Evolutionary conservation across 495 filamentous ascomycete genomes (phyloP).

Genomic region (Jackrogersella multiformis): DNA sequence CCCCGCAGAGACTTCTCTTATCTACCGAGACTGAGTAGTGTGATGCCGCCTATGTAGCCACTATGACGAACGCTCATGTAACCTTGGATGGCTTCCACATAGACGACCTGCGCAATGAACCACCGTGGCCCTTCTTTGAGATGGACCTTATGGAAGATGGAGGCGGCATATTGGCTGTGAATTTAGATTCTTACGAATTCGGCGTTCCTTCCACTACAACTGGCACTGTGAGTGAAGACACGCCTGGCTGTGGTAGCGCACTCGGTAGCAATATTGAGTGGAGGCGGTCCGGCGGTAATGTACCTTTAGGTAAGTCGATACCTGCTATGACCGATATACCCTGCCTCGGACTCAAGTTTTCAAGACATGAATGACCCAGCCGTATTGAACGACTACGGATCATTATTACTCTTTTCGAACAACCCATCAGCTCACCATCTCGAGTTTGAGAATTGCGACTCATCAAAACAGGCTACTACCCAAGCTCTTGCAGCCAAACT

Average conservation of each 20-base stretch:
- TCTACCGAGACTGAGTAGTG: neutral
- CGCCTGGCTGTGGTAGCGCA: neutral
- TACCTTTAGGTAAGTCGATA: slow-evolving; percentile 33
- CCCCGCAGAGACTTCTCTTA: slow-evolving; percentile 3
- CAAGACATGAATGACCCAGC: slow-evolving; percentile 33
- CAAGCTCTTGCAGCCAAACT: slow-evolving; percentile 26
- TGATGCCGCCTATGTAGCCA: slow-evolving; percentile 10
- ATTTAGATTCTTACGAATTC: slow-evolving; percentile 7
- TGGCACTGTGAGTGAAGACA: neutral
- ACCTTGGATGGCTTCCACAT: slow-evolving; percentile 15
- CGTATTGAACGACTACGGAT: slow-evolving; percentile 20
- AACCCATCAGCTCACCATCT: slow-evolving; percentile 21
- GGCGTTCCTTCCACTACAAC: neutral
- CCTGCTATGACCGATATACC: neutral
- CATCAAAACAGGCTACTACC: slow-evolving; percentile 16
- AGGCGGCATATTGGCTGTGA: neutral
- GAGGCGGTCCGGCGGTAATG: neutral
- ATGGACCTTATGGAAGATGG: slow-evolving; percentile 30
- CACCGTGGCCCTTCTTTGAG: slow-evolving; percentile 23
- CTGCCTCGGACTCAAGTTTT: slow-evolving; percentile 13
- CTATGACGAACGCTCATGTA: slow-evolving; percentile 20
- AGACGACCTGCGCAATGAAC: slow-evolving; percentile 9
- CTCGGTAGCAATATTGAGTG: slow-evolving; percentile 1
- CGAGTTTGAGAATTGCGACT: slow-evolving; percentile 19
- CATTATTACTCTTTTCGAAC: slow-evolving; percentile 30